A percentile compares a stretch with the other conserved stretches of the same genome.
Conservation (phyloP, 148 eudicot genomes). For the Heliamphora exappendiculata region DNA sequence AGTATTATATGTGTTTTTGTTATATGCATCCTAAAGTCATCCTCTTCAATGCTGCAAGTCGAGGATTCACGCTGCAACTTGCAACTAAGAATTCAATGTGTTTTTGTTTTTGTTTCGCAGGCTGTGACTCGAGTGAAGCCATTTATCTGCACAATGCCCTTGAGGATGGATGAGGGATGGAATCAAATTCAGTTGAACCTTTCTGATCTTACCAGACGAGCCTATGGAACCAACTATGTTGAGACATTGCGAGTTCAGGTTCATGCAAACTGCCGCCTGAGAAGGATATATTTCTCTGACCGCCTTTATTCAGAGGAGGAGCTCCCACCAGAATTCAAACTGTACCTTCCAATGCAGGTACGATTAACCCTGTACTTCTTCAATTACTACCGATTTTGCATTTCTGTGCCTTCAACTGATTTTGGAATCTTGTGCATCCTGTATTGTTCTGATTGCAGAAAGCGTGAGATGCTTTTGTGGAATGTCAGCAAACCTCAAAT, state of each 20-base stretch:
- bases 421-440: background rate
- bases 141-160: conserved; percentile 97
- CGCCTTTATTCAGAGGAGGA: conserved; percentile 98
- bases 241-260: conserved; percentile 97
- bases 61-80: background rate
- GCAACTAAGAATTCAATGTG: conserved; percentile 9
- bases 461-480: conserved; percentile 2
- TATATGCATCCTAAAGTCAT: too few species aligned
- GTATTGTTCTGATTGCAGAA: conserved; percentile 3
- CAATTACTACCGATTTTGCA: background rate
- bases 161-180: conserved; percentile 98
- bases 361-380: background rate
- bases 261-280: conserved; percentile 90
- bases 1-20: background rate
- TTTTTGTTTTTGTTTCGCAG: conserved; percentile 31
- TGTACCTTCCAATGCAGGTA: conserved; percentile 97
- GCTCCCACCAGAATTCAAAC: conserved; percentile 92
- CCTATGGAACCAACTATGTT: conserved; percentile 94
- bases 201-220: conserved; percentile 83
- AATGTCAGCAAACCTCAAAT: background rate
- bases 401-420: background rate
- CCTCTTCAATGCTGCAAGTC: too few species aligned
- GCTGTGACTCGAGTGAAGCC: conserved; percentile 93
- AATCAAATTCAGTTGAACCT: conserved; percentile 97
- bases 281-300: conserved; percentile 91